Conservation (phyloP, 805 yeast species). For the Saturnispora halmiae region DNA sequence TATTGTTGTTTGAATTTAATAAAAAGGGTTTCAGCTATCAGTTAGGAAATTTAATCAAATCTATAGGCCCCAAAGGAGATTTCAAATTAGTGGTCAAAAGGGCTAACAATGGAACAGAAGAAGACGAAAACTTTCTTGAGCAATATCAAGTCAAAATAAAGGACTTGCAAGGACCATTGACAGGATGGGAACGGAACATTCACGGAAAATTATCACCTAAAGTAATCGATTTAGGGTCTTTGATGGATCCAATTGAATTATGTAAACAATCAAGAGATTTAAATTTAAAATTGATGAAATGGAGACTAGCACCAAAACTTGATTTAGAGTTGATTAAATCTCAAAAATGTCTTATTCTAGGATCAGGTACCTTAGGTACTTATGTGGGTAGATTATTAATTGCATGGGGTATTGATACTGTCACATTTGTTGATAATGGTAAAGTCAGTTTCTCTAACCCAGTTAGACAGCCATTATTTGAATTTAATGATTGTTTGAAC, state of each 20-base stretch:
- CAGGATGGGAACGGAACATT: conserved; percentile 88
- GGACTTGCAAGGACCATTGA: conserved; percentile 11
- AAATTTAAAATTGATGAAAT: conserved; percentile 86
- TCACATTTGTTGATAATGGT: conserved; percentile 88
- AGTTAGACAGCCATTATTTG: conserved; percentile 84
- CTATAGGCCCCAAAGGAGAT: conserved; percentile 12
- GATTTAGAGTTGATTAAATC: conserved; percentile 55
- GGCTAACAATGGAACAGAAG: too few species aligned
- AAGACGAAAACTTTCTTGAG: too few species aligned
- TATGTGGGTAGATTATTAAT: conserved; percentile 77
- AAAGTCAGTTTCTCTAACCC: conserved; percentile 88
- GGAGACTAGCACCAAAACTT: conserved; percentile 85
- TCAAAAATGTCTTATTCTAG: conserved; percentile 68
- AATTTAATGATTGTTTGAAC: conserved; percentile 67
- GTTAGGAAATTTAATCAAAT: conserved; percentile 27
- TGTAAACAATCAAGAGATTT: conserved; percentile 91
- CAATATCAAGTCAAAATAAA: conserved; percentile 9
- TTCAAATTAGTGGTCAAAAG: conserved; percentile 25
- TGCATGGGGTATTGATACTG: conserved; percentile 89
- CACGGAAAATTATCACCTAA: conserved; percentile 73
- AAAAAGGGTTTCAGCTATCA: not conserved
- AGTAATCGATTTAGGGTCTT: conserved; percentile 68
- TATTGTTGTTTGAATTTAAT: conserved; percentile 1
- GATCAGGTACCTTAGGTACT: conserved; percentile 94
- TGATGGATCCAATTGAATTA: conserved; percentile 71